These are phyloP conservation scores for Colletotrichum salicis DNA, from an alignment of 2,329 filamentous ascomycete genomes.

Conservation along the genomic window DNA sequence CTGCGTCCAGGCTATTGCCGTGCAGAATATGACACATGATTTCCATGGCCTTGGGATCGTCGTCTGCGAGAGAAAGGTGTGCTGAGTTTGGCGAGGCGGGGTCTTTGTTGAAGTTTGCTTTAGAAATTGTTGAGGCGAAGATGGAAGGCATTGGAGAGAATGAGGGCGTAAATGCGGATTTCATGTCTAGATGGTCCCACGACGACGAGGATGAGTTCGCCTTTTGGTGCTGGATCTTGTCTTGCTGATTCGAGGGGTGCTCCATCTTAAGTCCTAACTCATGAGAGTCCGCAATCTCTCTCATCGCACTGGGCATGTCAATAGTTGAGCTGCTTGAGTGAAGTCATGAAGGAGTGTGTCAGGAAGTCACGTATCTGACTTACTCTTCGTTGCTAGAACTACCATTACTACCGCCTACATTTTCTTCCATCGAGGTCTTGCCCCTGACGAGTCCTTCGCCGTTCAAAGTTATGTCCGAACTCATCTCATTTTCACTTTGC, in stretches of 20 bases:
- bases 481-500: neutral
- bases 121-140: conserved; percentile 1
- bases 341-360: neutral
- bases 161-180: neutral
- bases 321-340: neutral
- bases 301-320: neutral
- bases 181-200: neutral
- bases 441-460: neutral
- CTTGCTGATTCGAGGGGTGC: neutral
- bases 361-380: neutral
- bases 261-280: neutral
- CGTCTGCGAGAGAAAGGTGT: neutral
- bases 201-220: conserved; percentile 20
- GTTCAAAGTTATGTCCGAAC: neutral
- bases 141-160: conserved; percentile 10
- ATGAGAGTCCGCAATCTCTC: neutral
- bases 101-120: neutral
- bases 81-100: neutral
- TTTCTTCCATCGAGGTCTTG: neutral
- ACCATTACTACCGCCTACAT: neutral
- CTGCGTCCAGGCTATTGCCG: neutral
- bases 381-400: neutral
- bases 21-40: conserved; percentile 7
- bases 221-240: neutral
- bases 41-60: conserved; percentile 8